These are phyloP conservation scores for Paraconiothyrium brasiliense DNA, from an alignment of 2,329 filamentous ascomycete genomes.

Conservation along the genomic window DNA sequence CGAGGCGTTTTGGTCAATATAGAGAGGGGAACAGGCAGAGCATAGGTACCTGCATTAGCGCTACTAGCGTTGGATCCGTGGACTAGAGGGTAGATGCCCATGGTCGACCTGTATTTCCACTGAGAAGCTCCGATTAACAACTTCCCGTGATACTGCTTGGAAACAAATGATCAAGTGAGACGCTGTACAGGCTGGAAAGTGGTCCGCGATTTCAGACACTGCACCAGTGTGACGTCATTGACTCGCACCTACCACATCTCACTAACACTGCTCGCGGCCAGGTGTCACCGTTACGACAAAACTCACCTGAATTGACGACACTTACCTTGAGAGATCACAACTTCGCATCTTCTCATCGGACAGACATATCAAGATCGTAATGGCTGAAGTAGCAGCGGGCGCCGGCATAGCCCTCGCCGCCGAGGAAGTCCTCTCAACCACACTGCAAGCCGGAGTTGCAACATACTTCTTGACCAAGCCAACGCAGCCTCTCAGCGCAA, in stretches of 20 bases:
- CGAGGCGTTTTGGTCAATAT: no score
- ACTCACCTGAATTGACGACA: no score
- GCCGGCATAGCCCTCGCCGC: slow-evolving; percentile 48
- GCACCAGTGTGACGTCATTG: slow-evolving; percentile 10
- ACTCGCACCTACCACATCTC: slow-evolving; percentile 3
- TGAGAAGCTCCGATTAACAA: background rate
- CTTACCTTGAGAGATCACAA: background rate
- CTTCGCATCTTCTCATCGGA: background rate
- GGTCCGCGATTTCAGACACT: slow-evolving; percentile 11
- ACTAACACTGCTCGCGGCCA: background rate
- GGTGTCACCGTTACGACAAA: no score
- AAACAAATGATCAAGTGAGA: background rate
- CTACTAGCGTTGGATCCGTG: background rate
- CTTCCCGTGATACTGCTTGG: background rate
- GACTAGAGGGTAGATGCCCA: background rate
- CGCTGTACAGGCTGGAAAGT: background rate
- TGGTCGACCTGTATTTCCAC: no score
- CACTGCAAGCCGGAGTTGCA: slow-evolving; percentile 49
- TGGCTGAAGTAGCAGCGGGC: slow-evolving; percentile 54
- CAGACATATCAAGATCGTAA: slow-evolving; percentile 20
- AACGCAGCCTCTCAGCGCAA: slow-evolving; percentile 55
- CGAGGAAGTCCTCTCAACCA: slow-evolving; percentile 53
- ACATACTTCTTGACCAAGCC: slow-evolving; percentile 55
- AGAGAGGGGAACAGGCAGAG: no score
- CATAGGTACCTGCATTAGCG: slow-evolving; percentile 13